phyloP scores from a whole-genome alignment of 768 basidiomycete species.

The Lactarius sp. region DNA sequence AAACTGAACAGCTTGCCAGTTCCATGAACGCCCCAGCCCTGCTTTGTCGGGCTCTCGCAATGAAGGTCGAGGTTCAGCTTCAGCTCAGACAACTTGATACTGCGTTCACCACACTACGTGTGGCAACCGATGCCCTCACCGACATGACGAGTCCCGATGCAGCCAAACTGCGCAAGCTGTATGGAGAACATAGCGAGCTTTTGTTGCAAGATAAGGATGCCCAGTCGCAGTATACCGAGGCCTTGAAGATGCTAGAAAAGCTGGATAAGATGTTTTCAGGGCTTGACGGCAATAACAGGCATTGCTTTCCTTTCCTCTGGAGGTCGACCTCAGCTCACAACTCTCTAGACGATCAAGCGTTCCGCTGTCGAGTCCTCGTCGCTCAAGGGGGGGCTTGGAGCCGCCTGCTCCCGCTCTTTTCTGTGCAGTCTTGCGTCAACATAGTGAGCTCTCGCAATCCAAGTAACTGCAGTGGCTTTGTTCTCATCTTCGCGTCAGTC shows the following conservation, averaged over 20 bases:
- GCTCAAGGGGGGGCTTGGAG: conserved; percentile 33
- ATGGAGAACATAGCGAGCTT: conserved; percentile 48
- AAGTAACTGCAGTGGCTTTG: not conserved
- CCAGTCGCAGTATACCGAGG: conserved; percentile 48
- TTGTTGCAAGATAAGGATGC: conserved; percentile 44
- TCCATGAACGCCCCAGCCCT: conserved; percentile 63
- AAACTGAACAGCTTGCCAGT: conserved; percentile 68
- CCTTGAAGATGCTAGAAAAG: conserved; percentile 55
- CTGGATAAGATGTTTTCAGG: conserved; percentile 50
- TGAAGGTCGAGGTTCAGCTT: conserved; percentile 66
- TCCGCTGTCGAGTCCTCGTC: conserved; percentile 1
- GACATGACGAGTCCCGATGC: conserved; percentile 51
- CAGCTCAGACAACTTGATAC: conserved; percentile 55
- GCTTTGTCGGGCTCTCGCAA: conserved; percentile 57
- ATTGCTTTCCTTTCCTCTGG: conserved; percentile 34
- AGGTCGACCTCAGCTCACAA: not conserved
- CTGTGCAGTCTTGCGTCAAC: conserved; percentile 58
- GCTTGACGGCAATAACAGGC: conserved; percentile 43
- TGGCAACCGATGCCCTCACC: conserved; percentile 44
- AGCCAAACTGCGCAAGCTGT: conserved; percentile 52
- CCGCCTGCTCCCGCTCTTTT: conserved; percentile 55
- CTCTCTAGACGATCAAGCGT: conserved; percentile 23
- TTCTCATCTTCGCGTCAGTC: conserved; percentile 38
- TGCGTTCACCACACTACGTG: conserved; percentile 49
- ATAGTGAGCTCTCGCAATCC: conserved; percentile 46